Evolutionary conservation across 768 basidiomycete species (phyloP), one percentile per base, ranked within the genome.

Genomic region (Leccinum arenicola): DNA sequence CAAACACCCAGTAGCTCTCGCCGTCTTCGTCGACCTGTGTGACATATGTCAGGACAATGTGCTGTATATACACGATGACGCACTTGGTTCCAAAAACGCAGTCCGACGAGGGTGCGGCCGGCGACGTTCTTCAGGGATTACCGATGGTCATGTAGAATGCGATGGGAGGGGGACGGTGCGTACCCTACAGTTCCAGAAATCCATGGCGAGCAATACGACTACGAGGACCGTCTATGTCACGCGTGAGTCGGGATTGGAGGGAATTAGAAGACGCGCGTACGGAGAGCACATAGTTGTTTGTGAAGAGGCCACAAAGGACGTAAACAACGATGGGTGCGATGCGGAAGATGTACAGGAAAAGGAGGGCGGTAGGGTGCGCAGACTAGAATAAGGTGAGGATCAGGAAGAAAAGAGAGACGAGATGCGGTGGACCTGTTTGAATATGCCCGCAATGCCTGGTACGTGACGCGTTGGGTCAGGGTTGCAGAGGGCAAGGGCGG

Each of bases 181-280:
- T 68, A 94, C 93, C 71, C 95, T 80, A 64, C 93, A 94, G 67
- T 96, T 98, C 97, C 96, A 99, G 73, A 99, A 99, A 76, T 99
- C 97, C 84, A 96, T 89, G 0, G 95, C 91, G 25, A 99, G 84
- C 15, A 99, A 79, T 2, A 98, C 87, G 21, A 98, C 97, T 0
- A 98, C 96, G 9, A 84, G 74, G 4, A 99, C 95, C 25, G 95
- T 96, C 86, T 88, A 67, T 23, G 57, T 29, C 63, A 53, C 47
- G 50, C 17, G 45, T 55, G 47, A 56, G 57, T 53, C 21, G 55
- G 19, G 48, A 21, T 9, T 38, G 48, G 50, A 36, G 7, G 6
- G 48, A 17, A 48, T 23, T 19, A 6, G 17, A 55, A 23, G 47
- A 35, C 8, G 48, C 31, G 74, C 92, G 66, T 59, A 96, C 95